These are phyloP conservation scores for Clonostachys byssicola DNA, from an alignment of 2,329 filamentous ascomycete genomes.

Conservation along the genomic window DNA sequence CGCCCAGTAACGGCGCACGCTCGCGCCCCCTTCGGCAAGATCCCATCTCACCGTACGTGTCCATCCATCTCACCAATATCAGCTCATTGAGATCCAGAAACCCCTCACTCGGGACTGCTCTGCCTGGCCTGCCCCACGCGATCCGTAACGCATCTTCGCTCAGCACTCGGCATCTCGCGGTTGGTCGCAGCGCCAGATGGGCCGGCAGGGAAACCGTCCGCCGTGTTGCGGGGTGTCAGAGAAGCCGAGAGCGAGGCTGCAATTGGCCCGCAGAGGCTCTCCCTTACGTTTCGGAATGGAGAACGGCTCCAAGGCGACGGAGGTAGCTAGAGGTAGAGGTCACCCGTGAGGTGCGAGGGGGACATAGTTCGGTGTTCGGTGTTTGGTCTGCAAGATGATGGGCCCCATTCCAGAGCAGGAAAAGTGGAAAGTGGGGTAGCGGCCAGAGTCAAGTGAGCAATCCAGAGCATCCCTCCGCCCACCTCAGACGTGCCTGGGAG, in stretches of 20 bases:
- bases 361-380: constrained; percentile 21
- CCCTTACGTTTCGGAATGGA: background rate
- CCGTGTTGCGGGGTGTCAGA: background rate
- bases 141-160: background rate
- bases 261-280: background rate
- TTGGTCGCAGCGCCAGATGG: no score
- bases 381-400: constrained; percentile 1
- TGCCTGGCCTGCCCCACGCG: background rate
- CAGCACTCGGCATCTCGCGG: background rate
- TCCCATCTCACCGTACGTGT: no score
- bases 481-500: no score
- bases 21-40: no score
- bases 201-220: no score
- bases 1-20: no score
- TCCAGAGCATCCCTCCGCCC: no score
- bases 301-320: background rate
- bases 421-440: no score
- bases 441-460: no score
- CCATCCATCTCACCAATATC: background rate
- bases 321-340: background rate
- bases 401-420: no score
- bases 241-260: background rate
- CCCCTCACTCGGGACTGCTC: background rate
- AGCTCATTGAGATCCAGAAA: background rate
- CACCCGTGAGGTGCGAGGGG: constrained; percentile 7